Base-by-base conservation (phyloP, 2,329 filamentous ascomycete genomes). In the Pyrenophora seminiperda region DNA sequence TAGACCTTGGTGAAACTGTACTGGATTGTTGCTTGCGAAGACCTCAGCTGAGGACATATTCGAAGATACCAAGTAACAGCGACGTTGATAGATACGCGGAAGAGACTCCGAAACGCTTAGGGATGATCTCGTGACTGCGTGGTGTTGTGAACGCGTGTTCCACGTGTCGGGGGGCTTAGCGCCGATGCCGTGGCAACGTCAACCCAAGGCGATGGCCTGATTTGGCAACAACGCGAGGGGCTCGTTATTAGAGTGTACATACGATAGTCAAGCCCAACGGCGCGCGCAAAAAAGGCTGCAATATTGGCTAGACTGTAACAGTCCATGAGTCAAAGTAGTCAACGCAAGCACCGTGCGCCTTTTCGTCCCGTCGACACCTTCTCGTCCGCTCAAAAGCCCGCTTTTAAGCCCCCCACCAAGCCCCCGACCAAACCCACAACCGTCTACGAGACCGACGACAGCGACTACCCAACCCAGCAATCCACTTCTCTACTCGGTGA, bases 311-410 rank as follows among this genome's bases (percentile, higher is more conserved):
- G 40, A 24, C 45, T 31, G 14, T 15, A 36, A n/a, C 24, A 33
- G 52, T 41, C 33, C 22, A 72, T 71, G 67, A 66, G 48, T 49
- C 31, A 43, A 27, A 60, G 17, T 34, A 63, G 61, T 32, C 61
- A 63, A 11, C 58, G 52, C 18, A 72, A 68, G 47, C 53, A 70
- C 44, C 62, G 66, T 44, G 65, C 66, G 29, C 62, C 66, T 14
- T 71, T 68, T 34, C 66, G 65, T 37, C 71, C 68, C 6, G 47
- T 71, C 36, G 60, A 73, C 48, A 73, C 66, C 4, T 56, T 73
- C 5, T 60, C 66, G 7, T 71, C 67, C 11, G 60, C 63, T 7
- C 63, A 68, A 50, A 68, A 64, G 50, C 69, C 71, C n/a, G 59
- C 46, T 15, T 69, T 65, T 57, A 52, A 50, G 14, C 40, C 13